These are phyloP conservation scores for Trametes cubensis DNA, from an alignment of 768 basidiomycete genomes.

Conservation along the genomic window DNA sequence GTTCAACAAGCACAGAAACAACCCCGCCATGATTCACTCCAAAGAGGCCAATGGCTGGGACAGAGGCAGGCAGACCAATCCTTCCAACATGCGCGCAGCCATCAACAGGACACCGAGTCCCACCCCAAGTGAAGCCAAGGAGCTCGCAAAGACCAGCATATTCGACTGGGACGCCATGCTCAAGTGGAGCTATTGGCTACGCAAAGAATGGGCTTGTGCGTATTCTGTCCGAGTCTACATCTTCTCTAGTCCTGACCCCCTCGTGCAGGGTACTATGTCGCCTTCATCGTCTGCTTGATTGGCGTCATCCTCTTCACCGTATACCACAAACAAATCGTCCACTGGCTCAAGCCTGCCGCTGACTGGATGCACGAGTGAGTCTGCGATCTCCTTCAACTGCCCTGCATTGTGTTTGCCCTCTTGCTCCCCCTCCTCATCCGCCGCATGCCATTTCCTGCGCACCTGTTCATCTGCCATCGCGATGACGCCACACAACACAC, in stretches of 20 bases:
- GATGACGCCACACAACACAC: not conserved
- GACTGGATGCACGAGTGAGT: slow-evolving; percentile 65
- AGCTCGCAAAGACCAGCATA: slow-evolving; percentile 31
- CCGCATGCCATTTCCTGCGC: not conserved
- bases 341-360: slow-evolving; percentile 67
- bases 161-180: slow-evolving; percentile 37
- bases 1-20: not conserved
- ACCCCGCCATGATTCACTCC: not conserved
- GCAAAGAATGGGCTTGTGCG: slow-evolving; percentile 41
- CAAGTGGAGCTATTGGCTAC: slow-evolving; percentile 36
- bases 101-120: slow-evolving; percentile 39
- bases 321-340: slow-evolving; percentile 61
- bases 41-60: slow-evolving; percentile 11
- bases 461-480: not conserved
- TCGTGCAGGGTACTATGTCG: slow-evolving; percentile 39
- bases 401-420: not conserved
- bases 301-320: slow-evolving; percentile 44
- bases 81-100: slow-evolving; percentile 24
- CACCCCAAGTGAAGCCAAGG: slow-evolving; percentile 38
- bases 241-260: not conserved
- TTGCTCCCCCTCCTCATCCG: not conserved
- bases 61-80: not conserved
- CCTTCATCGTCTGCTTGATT: slow-evolving; percentile 34
- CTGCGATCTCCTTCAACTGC: no score
- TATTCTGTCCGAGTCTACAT: not conserved